A percentile compares a stretch with the other conserved stretches of the same genome.
Conservation (phyloP, 257 asterid genomes). For the Solanum appendiculatum region DNA sequence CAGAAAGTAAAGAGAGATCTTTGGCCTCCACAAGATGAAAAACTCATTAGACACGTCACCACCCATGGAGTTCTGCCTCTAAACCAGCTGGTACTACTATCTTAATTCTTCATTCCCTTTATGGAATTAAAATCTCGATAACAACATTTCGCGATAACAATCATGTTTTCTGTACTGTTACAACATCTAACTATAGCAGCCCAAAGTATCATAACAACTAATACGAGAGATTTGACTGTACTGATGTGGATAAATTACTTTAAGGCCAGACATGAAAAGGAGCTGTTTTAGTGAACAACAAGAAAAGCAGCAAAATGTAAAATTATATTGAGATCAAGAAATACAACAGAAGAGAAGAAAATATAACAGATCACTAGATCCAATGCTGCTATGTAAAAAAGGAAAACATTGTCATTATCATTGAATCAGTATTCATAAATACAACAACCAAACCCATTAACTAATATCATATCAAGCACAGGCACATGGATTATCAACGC, state of each 20-base stretch:
- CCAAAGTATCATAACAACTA: too few species aligned
- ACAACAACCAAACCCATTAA: background rate
- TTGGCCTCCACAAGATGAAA: background rate
- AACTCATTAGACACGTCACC: too few species aligned
- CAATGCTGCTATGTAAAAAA: background rate
- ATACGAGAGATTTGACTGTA: background rate
- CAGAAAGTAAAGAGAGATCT: background rate
- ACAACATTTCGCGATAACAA: too few species aligned
- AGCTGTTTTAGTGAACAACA: background rate
- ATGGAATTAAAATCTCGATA: too few species aligned
- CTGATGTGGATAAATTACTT: background rate
- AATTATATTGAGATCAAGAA: background rate
- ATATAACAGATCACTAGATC: background rate
- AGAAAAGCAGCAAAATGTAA: background rate
- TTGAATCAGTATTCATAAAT: background rate
- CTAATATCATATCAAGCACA: conserved; percentile 40
- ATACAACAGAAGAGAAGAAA: background rate
- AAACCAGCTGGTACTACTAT: too few species aligned
- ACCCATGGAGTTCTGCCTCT: too few species aligned
- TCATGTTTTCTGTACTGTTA: too few species aligned
- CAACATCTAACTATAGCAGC: too few species aligned
- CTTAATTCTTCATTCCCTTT: too few species aligned
- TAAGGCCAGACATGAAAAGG: background rate
- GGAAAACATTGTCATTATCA: background rate
- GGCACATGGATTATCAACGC: conserved; percentile 62